phyloP scores from a whole-genome alignment of 257 asterid genomes.

The Petunia axillaris region DNA sequence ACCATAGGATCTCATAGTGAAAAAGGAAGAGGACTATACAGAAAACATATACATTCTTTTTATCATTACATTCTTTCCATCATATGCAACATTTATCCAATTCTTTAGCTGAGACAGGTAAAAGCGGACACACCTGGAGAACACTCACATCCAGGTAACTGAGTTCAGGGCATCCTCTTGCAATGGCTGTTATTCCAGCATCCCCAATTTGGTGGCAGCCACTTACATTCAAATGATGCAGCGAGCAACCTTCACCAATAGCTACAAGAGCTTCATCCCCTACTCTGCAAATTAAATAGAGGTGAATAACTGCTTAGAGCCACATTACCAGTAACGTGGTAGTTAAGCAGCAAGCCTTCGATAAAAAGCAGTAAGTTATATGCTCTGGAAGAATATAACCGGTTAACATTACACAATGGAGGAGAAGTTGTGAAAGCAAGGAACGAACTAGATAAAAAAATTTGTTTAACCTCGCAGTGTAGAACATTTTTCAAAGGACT shows the following conservation, averaged over 20 bases:
- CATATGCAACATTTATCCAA: constrained; percentile 1
- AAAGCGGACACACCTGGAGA: constrained; percentile 66
- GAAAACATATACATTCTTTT: too few species aligned
- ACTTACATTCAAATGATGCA: constrained; percentile 73
- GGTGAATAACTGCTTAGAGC: constrained; percentile 22
- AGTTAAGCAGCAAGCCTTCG: constrained; percentile 1
- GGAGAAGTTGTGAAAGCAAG: constrained; percentile 1
- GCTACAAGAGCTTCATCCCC: constrained; percentile 80
- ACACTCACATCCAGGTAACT: constrained; percentile 80
- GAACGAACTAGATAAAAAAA: neutral
- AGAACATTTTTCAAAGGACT: neutral
- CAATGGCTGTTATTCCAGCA: constrained; percentile 83
- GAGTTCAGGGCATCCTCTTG: constrained; percentile 84
- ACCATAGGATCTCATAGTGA: too few species aligned
- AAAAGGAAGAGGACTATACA: too few species aligned
- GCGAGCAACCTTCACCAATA: constrained; percentile 81
- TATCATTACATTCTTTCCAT: neutral
- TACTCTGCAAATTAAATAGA: constrained; percentile 54
- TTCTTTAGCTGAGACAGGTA: constrained; percentile 10
- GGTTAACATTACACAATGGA: neutral
- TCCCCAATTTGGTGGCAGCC: constrained; percentile 88
- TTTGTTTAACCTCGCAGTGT: constrained; percentile 5
- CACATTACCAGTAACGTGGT: neutral
- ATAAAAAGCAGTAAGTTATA: neutral
- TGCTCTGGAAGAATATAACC: neutral